phyloP scores from a whole-genome alignment of 2,329 filamentous ascomycete species.

The Cladosporium sp. region DNA sequence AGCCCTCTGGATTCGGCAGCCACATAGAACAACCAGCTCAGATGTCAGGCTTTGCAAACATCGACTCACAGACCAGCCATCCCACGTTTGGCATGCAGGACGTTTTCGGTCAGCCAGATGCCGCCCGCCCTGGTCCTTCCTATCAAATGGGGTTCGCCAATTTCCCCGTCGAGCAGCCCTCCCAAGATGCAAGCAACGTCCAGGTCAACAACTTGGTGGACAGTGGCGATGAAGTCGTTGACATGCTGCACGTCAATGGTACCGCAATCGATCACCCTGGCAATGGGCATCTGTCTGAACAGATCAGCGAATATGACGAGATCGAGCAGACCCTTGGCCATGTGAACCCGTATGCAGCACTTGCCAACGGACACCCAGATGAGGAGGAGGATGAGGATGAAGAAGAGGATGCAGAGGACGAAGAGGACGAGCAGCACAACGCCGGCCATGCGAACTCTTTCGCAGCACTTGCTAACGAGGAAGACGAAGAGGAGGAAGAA shows the following conservation, averaged over 20 bases:
- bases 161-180: neutral
- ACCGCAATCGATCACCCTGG: constrained; percentile 23
- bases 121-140: neutral
- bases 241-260: constrained; percentile 1
- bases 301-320: constrained; percentile 22
- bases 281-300: constrained; percentile 22
- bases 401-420: constrained; percentile 5
- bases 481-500: neutral
- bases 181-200: neutral
- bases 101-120: neutral
- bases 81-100: neutral
- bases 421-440: constrained; percentile 1
- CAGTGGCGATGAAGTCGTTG: neutral
- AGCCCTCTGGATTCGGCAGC: neutral
- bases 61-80: neutral
- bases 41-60: neutral
- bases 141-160: constrained; percentile 13
- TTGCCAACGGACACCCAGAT: constrained; percentile 14
- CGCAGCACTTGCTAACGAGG: constrained; percentile 22
- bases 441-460: constrained; percentile 25
- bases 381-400: neutral
- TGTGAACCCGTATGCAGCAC: constrained; percentile 25
- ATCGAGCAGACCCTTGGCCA: constrained; percentile 13
- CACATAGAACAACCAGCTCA: neutral
- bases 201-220: neutral